Conservation (phyloP, 2,329 filamentous ascomycete species). For the Aspergillus hiratsukae region DNA sequence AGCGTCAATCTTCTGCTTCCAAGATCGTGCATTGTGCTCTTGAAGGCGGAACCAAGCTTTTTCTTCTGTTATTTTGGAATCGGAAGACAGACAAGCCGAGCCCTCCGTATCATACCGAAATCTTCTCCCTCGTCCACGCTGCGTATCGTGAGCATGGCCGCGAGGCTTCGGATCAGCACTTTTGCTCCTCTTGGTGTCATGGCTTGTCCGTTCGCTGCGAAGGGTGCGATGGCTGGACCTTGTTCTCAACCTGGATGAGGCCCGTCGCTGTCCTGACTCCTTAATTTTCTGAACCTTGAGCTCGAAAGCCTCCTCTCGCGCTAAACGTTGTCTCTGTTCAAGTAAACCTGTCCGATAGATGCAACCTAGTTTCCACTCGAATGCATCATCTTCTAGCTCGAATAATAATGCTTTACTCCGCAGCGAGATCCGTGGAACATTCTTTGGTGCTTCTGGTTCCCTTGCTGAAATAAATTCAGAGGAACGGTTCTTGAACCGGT, state of each 20-base stretch:
- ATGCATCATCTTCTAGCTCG: slow-evolving; percentile 90
- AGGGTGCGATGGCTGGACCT: slow-evolving; percentile 47
- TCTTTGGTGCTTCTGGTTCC: slow-evolving; percentile 76
- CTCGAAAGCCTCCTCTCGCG: slow-evolving; percentile 82
- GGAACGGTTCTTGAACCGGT: slow-evolving; percentile 81
- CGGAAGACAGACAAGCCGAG: slow-evolving; percentile 65
- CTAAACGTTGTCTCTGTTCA: slow-evolving; percentile 85
- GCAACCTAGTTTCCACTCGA: slow-evolving; percentile 93
- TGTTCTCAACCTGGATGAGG: slow-evolving; percentile 49
- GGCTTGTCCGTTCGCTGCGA: slow-evolving; percentile 35
- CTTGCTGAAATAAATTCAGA: slow-evolving; percentile 87
- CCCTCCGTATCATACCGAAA: slow-evolving; percentile 75
- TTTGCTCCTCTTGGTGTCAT: slow-evolving; percentile 47
- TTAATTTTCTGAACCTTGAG: slow-evolving; percentile 81
- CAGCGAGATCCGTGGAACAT: slow-evolving; percentile 79
- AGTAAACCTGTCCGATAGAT: slow-evolving; percentile 87
- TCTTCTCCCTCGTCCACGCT: slow-evolving; percentile 34
- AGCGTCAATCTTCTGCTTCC: slow-evolving; percentile 85
- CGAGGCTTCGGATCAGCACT: slow-evolving; percentile 50
- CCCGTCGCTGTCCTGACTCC: slow-evolving; percentile 56
- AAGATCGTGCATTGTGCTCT: slow-evolving; percentile 78
- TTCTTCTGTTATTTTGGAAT: slow-evolving; percentile 66
- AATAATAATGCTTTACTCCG: slow-evolving; percentile 79
- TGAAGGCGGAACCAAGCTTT: slow-evolving; percentile 74
- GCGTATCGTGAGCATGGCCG: slow-evolving; percentile 24